Percentiles rank a stretch among this genome's conserved stretches.
Conservation (phyloP, 371 early-diverging fungal genomes). For the Haplosporangium sp. region DNA sequence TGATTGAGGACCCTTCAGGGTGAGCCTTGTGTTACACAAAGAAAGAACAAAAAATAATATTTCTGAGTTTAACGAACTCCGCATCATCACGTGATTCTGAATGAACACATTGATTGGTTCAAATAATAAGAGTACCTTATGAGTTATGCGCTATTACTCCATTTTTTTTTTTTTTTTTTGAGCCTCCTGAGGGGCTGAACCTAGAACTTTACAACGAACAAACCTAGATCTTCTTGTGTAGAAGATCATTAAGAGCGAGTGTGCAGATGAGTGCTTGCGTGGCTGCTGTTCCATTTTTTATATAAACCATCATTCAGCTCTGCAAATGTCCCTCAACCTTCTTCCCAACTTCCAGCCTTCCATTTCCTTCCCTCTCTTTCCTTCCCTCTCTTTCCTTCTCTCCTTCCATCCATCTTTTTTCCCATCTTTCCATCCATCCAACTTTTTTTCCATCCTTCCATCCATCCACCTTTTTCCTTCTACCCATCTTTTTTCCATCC, state of each 20-base stretch:
- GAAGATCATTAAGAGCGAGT: neutral
- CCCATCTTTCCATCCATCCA: neutral
- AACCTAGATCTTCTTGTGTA: too few relatives aligned
- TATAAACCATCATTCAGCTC: neutral
- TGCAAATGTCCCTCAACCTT: neutral
- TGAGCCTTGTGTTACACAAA: too few relatives aligned
- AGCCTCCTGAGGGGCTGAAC: neutral
- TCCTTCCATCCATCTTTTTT: neutral
- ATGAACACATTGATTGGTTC: too few relatives aligned
- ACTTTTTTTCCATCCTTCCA: too few relatives aligned
- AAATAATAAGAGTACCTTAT: conserved; percentile 3
- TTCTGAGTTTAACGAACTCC: too few relatives aligned
- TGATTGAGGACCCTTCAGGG: too few relatives aligned
- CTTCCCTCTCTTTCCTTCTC: neutral
- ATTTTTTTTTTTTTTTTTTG: conserved; percentile 6
- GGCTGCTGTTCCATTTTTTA: neutral
- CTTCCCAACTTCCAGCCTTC: neutral
- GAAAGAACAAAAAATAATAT: too few relatives aligned
- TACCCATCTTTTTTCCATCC: too few relatives aligned
- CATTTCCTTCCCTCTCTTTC: neutral
- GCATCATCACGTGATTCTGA: too few relatives aligned
- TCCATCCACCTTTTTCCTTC: neutral
- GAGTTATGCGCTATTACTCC: neutral
- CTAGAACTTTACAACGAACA: too few relatives aligned
- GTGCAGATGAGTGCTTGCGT: neutral